These are phyloP conservation scores for Somion occarium DNA, from an alignment of 1,284 basidiomycete species.

Conservation along the genomic window DNA sequence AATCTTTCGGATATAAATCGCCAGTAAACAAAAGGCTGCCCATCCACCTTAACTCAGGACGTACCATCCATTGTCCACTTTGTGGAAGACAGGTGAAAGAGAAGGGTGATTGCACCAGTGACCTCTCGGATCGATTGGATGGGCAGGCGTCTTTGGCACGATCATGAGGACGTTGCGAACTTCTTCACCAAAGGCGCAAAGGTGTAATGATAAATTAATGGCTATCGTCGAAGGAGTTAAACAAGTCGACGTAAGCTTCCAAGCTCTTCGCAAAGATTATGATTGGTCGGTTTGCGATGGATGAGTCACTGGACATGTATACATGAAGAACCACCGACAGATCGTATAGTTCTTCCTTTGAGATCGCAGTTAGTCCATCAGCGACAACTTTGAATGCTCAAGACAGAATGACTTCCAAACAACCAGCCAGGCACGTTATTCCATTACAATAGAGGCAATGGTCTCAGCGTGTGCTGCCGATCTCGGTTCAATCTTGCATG, in stretches of 20 bases:
- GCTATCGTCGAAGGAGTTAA: slow-evolving; percentile 28
- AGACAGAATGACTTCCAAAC: no score
- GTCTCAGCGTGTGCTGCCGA: not conserved
- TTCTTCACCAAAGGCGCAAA: slow-evolving; percentile 39
- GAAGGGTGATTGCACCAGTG: slow-evolving; percentile 33
- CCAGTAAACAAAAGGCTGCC: slow-evolving; percentile 46
- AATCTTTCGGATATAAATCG: slow-evolving; percentile 40
- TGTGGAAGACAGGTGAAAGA: slow-evolving; percentile 41
- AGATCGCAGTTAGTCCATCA: no score
- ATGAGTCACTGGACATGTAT: no score
- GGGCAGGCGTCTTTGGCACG: slow-evolving; percentile 39
- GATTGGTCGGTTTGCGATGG: slow-evolving; percentile 35
- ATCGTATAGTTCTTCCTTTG: no score
- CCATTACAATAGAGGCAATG: not conserved
- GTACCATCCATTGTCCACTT: slow-evolving; percentile 32
- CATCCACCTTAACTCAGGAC: no score
- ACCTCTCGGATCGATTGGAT: not conserved
- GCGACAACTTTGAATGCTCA: no score
- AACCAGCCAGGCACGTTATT: no score
- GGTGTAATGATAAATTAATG: slow-evolving; percentile 36
- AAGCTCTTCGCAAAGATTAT: slow-evolving; percentile 25
- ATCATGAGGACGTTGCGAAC: slow-evolving; percentile 31
- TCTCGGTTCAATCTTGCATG: not conserved
- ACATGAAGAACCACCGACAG: no score
- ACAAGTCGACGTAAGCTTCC: slow-evolving; percentile 18